Conservation (phyloP, 2,329 filamentous ascomycete genomes). For the Diaporthe sp. region DNA sequence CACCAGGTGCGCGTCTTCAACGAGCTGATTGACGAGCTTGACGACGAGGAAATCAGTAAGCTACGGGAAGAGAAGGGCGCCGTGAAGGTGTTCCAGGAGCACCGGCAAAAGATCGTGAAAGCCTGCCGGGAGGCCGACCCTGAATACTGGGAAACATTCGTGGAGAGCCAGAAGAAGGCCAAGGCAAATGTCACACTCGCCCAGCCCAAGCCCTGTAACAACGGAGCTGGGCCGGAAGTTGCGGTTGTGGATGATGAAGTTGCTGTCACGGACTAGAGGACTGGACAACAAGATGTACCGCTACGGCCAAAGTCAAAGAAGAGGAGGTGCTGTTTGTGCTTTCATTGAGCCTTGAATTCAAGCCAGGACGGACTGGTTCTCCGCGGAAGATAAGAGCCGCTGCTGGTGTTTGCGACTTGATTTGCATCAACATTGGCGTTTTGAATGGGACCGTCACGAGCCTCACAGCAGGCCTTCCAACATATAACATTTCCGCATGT, state of each 20-base stretch:
- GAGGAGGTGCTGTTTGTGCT: slow-evolving; percentile 1
- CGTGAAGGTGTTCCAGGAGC: slow-evolving; percentile 69
- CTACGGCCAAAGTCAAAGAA: background rate
- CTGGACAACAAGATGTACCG: background rate
- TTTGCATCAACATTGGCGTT: slow-evolving; percentile 22
- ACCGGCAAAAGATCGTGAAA: slow-evolving; percentile 61
- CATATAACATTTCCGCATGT: background rate
- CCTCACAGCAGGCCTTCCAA: background rate
- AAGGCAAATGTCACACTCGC: slow-evolving; percentile 59
- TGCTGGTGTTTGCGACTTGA: slow-evolving; percentile 5
- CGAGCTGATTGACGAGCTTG: slow-evolving; percentile 72
- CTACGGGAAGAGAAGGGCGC: slow-evolving; percentile 68
- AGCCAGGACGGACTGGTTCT: background rate
- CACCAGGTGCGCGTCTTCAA: slow-evolving; percentile 64
- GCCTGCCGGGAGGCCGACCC: slow-evolving; percentile 70
- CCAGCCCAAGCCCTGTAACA: slow-evolving; percentile 28
- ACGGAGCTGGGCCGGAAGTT: background rate
- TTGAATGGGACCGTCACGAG: background rate
- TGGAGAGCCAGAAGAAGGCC: slow-evolving; percentile 70
- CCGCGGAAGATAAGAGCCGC: background rate
- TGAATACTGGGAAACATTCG: slow-evolving; percentile 72
- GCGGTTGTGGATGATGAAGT: slow-evolving; percentile 17
- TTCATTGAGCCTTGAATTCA: slow-evolving; percentile 6
- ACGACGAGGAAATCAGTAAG: slow-evolving; percentile 66
- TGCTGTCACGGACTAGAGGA: slow-evolving; percentile 14